phyloP scores from a whole-genome alignment of 371 early-diverging fungal genomes.

The Rhizomucor pusillus region DNA sequence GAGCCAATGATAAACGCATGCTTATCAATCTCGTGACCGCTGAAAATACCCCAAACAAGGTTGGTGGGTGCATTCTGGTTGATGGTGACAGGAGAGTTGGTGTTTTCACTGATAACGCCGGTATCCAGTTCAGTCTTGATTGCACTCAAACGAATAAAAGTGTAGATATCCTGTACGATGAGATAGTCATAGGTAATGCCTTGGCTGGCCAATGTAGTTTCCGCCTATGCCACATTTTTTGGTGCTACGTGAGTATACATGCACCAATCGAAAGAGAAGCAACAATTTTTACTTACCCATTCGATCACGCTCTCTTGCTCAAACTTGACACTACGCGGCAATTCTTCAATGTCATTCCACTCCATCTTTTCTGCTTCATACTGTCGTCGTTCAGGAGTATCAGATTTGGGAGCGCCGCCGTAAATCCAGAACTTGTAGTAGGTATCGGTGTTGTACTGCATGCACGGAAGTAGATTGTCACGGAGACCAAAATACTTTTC shows the following conservation, averaged over 20 bases:
- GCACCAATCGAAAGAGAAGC: background rate
- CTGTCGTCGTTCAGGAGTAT: conserved; percentile 35
- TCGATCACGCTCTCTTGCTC: conserved; percentile 26
- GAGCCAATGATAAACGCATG: conserved; percentile 27
- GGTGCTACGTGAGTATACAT: conserved; percentile 1
- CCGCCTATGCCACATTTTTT: conserved; percentile 16
- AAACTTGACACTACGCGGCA: conserved; percentile 16
- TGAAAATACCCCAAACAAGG: conserved; percentile 31
- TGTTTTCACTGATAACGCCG: conserved; percentile 24
- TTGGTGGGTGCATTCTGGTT: conserved; percentile 23
- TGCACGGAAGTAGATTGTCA: conserved; percentile 49
- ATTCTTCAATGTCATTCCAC: conserved; percentile 40
- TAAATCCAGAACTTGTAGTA: conserved; percentile 53
- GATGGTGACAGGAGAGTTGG: conserved; percentile 26
- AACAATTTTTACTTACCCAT: conserved; percentile 37
- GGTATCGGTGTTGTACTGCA: conserved; percentile 33
- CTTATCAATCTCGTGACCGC: conserved; percentile 12
- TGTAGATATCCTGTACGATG: conserved; percentile 37
- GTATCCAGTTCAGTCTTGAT: conserved; percentile 26
- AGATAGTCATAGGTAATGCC: conserved; percentile 32
- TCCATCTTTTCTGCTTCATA: conserved; percentile 59
- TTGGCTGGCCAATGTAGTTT: conserved; percentile 15
- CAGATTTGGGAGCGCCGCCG: conserved; percentile 27
- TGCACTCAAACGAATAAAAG: conserved; percentile 25
- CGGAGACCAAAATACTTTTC: conserved; percentile 49